Percentiles rank a stretch among this genome's conserved stretches.
These are phyloP conservation scores for Fraxinus pennsylvanica DNA, from an alignment of 257 asterid genomes.

Conservation along the genomic window DNA sequence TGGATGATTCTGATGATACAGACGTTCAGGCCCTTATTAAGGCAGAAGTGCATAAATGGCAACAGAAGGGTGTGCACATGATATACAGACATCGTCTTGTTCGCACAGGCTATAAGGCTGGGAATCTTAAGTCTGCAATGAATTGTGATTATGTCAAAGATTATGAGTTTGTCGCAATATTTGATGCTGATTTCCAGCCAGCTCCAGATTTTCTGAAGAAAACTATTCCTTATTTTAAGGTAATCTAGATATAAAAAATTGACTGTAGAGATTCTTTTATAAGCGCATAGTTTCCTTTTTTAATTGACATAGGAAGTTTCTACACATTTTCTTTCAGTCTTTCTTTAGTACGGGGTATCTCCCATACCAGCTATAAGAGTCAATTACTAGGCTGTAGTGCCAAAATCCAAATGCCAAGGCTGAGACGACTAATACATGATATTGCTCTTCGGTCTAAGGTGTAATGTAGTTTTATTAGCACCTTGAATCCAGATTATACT, in stretches of 20 bases:
- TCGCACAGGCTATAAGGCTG: slow-evolving; percentile 93
- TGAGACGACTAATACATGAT: not conserved
- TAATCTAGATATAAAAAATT: slow-evolving; percentile 30
- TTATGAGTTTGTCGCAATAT: slow-evolving; percentile 86
- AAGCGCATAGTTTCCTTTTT: not conserved
- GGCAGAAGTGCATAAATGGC: slow-evolving; percentile 91
- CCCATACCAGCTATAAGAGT: not conserved
- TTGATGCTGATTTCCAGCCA: slow-evolving; percentile 97
- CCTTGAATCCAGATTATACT: not conserved
- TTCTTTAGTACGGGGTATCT: not conserved
- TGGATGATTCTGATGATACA: slow-evolving; percentile 86
- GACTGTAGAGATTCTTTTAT: not conserved
- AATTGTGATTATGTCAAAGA: slow-evolving; percentile 75
- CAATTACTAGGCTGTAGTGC: not conserved
- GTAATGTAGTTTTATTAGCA: not conserved
- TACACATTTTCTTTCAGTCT: not conserved
- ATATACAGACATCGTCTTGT: slow-evolving; percentile 74
- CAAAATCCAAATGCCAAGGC: not conserved
- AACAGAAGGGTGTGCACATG: slow-evolving; percentile 72
- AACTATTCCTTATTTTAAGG: slow-evolving; percentile 86
- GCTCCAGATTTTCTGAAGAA: slow-evolving; percentile 80
- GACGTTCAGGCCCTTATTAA: slow-evolving; percentile 71
- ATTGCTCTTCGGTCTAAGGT: not conserved
- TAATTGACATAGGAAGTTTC: not conserved
- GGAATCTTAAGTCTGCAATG: slow-evolving; percentile 93